A percentile compares a stretch with the other conserved stretches of the same genome.
Conservation (phyloP, 1,284 basidiomycete genomes). For the Melampsora larici-populina region DNA sequence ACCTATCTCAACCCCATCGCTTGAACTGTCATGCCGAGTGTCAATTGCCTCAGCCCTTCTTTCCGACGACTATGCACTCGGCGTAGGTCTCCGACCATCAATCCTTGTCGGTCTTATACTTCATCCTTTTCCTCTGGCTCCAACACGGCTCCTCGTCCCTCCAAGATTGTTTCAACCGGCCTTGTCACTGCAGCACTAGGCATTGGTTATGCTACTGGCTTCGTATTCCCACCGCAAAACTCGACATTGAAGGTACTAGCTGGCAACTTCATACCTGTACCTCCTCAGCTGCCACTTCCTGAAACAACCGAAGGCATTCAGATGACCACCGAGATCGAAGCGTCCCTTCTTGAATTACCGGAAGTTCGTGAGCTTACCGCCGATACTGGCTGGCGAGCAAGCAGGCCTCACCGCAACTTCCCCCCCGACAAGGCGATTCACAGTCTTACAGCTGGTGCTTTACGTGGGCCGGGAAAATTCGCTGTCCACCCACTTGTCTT, state of each 20-base stretch:
- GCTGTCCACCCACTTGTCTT: conserved; percentile 73
- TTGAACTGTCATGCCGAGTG: background rate
- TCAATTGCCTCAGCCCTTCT: conserved; percentile 9
- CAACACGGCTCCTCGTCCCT: too few species aligned
- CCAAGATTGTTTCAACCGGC: too few species aligned
- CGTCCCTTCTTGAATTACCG: conserved; percentile 5
- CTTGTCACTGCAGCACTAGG: too few species aligned
- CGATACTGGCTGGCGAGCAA: conserved; percentile 4
- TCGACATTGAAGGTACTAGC: too few species aligned
- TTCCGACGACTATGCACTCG: conserved; percentile 10
- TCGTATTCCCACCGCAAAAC: too few species aligned
- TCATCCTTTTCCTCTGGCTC: background rate
- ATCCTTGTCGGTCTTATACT: conserved; percentile 11
- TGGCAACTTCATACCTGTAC: too few species aligned
- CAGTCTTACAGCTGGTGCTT: conserved; percentile 18
- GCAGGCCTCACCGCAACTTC: conserved; percentile 12
- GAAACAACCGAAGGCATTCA: conserved; percentile 1
- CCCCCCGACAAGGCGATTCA: background rate
- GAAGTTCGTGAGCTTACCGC: conserved; percentile 11
- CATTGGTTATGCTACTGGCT: too few species aligned
- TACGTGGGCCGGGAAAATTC: conserved; percentile 61
- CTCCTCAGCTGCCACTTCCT: too few species aligned
- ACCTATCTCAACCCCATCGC: too few species aligned
- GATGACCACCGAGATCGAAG: conserved; percentile 7
- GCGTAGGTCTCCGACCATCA: background rate